These are phyloP conservation scores for Coelastrella sp. DNA, from an alignment of 139 green algal genomes.

Conservation along the genomic window DNA sequence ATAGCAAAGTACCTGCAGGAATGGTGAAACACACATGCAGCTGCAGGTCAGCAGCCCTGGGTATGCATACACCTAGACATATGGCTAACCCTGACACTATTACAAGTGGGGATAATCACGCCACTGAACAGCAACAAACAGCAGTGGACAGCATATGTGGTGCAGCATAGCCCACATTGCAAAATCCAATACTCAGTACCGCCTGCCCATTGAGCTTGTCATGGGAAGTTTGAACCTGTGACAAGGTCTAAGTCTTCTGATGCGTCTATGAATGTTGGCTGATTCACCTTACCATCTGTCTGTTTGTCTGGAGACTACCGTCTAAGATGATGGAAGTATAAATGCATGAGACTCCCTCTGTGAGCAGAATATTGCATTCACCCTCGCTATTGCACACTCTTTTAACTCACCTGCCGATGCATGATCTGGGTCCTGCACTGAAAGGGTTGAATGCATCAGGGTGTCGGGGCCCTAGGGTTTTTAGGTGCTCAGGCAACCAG, in stretches of 20 bases:
- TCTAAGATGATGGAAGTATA: too few relatives aligned
- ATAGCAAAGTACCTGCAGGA: conserved; percentile 21
- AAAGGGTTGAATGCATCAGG: conserved; percentile 29
- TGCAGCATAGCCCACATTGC: too few relatives aligned
- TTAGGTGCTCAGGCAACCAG: conserved; percentile 31
- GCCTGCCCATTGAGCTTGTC: too few relatives aligned
- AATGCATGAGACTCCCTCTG: not conserved
- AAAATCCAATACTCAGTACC: too few relatives aligned
- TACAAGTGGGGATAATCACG: not conserved
- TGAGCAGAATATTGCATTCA: not conserved
- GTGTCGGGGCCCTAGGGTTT: not conserved
- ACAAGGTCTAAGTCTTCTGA: too few relatives aligned
- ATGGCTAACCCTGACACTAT: not conserved
- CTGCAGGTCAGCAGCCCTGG: not conserved
- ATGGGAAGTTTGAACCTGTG: too few relatives aligned
- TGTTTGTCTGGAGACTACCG: too few relatives aligned
- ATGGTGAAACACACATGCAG: not conserved
- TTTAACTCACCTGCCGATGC: conserved; percentile 3
- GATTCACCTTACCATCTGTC: too few relatives aligned
- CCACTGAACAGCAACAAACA: too few relatives aligned
- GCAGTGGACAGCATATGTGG: too few relatives aligned
- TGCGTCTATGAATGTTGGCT: too few relatives aligned
- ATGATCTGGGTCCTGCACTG: not conserved
- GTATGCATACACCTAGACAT: not conserved
- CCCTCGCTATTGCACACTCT: not conserved